phyloP scores from a whole-genome alignment of 352 stramenopile genomes.

The Phytopythium montanum region DNA sequence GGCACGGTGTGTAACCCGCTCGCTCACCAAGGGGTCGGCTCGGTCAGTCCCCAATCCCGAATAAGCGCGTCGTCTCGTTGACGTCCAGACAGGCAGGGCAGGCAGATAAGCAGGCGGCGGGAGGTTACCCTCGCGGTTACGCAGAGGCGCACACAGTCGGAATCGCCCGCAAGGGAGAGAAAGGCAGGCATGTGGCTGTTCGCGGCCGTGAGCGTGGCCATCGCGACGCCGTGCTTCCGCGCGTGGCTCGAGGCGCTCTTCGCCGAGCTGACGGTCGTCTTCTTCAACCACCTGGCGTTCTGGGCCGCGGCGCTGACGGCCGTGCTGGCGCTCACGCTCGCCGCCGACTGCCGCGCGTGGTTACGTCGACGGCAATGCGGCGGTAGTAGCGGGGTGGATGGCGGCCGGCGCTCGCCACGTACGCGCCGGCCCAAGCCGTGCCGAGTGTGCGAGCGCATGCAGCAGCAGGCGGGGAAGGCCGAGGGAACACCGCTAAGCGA shows the following conservation, averaged over 20 bases:
- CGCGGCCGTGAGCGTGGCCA: slow-evolving; percentile 40
- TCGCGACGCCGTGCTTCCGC: slow-evolving; percentile 52
- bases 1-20: no score
- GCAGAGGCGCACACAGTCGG: no score
- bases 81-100: no score
- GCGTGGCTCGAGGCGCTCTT: slow-evolving; percentile 54
- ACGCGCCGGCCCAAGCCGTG: neutral
- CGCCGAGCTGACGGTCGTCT: slow-evolving; percentile 57
- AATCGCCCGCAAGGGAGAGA: neutral
- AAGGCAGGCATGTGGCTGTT: slow-evolving; percentile 47
- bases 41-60: no score
- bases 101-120: no score
- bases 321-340: slow-evolving; percentile 31
- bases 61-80: no score
- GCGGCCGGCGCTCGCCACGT: neutral
- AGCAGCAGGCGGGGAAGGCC: neutral
- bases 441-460: slow-evolving; percentile 9
- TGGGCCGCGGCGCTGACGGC: slow-evolving; percentile 18
- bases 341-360: slow-evolving; percentile 19
- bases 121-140: no score
- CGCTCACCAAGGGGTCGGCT: no score
- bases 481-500: neutral
- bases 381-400: no score
- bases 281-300: slow-evolving; percentile 49
- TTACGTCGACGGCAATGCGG: neutral